Evolutionary conservation across 345 rosid species (phyloP).

Genomic region (Aurinia saxatilis): DNA sequence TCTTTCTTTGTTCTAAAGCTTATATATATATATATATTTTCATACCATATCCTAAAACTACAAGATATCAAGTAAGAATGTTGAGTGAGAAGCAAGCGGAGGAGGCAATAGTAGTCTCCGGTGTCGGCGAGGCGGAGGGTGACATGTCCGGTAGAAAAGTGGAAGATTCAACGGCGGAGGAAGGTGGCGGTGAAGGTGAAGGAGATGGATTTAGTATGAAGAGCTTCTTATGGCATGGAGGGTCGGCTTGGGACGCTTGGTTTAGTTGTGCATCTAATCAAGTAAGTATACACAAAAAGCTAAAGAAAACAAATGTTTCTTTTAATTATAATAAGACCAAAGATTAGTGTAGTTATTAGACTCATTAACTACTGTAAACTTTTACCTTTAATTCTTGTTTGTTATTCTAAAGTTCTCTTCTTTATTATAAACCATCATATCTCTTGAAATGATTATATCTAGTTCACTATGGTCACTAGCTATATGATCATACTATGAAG

Average conservation of each 20-base stretch:
- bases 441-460: background rate
- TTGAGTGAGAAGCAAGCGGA: slow-evolving; percentile 81
- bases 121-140: slow-evolving; percentile 34
- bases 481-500: no score
- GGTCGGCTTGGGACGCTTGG: slow-evolving; percentile 99
- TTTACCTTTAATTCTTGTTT: background rate
- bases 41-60: no score
- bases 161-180: slow-evolving; percentile 23
- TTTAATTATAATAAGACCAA: slow-evolving; percentile 33
- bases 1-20: background rate
- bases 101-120: slow-evolving; percentile 70
- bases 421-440: background rate
- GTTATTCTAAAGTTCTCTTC: background rate
- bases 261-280: slow-evolving; percentile 97
- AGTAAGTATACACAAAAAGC: slow-evolving; percentile 26
- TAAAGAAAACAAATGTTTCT: slow-evolving; percentile 2
- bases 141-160: slow-evolving; percentile 27
- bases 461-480: no score
- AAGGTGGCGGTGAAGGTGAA: background rate
- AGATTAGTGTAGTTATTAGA: no score
- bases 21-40: background rate
- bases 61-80: slow-evolving; percentile 44
- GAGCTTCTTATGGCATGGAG: slow-evolving; percentile 89
- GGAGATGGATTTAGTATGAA: slow-evolving; percentile 44
- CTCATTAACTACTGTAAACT: no score